These are phyloP conservation scores for Eucalyptus regnans DNA, from an alignment of 345 rosid genomes.

Conservation along the genomic window DNA sequence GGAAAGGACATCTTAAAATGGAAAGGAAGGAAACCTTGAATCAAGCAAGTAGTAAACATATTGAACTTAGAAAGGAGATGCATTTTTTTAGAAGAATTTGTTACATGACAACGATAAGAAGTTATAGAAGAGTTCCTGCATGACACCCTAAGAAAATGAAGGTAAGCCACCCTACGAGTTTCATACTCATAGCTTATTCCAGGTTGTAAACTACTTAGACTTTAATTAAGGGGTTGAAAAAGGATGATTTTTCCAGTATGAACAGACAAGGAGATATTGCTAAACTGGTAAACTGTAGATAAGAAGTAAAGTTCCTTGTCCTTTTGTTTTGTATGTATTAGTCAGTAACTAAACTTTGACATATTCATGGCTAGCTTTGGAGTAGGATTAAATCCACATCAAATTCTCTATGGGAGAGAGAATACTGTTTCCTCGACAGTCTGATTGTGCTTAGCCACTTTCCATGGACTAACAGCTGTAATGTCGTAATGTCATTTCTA, in stretches of 20 bases:
- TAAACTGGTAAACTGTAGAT: background rate
- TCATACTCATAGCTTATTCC: background rate
- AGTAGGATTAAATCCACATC: background rate
- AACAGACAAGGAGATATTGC: background rate
- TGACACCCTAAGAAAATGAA: background rate
- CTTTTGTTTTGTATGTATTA: background rate
- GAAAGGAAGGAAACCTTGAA: background rate
- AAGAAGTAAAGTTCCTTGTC: background rate
- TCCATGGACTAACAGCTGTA: background rate
- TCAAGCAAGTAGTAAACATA: background rate
- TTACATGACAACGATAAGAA: background rate
- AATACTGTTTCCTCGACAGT: background rate
- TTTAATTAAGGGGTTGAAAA: background rate
- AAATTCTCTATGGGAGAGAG: background rate
- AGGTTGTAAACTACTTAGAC: background rate
- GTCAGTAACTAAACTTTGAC: background rate
- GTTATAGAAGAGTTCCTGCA: background rate
- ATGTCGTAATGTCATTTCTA: background rate
- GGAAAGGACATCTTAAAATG: background rate
- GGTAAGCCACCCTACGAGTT: background rate
- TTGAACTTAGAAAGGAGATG: background rate
- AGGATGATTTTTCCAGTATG: background rate
- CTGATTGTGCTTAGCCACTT: background rate
- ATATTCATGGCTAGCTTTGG: background rate
- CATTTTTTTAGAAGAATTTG: background rate